These are phyloP conservation scores for Penicillium pancosmium DNA, from an alignment of 495 filamentous ascomycete species.

Conservation along the genomic window DNA sequence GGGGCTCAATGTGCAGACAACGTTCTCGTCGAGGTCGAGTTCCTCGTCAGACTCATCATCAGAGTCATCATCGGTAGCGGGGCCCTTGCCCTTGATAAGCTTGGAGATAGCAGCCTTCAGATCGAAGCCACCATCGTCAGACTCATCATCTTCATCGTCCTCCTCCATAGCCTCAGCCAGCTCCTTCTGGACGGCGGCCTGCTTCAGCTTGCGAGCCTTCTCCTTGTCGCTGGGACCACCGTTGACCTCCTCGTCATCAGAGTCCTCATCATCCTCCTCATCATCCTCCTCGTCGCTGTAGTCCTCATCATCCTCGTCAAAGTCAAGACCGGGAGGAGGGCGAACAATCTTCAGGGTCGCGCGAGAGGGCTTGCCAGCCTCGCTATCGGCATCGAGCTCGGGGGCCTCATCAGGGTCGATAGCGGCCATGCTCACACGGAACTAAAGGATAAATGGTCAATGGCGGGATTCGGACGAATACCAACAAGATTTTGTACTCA, in stretches of 20 bases:
- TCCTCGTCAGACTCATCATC: slow-evolving; percentile 66
- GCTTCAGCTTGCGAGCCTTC: slow-evolving; percentile 81
- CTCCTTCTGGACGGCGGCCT: slow-evolving; percentile 68
- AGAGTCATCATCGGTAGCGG: slow-evolving; percentile 68
- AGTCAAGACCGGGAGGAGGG: slow-evolving; percentile 54
- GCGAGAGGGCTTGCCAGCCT: slow-evolving; percentile 63
- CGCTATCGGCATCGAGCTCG: slow-evolving; percentile 63
- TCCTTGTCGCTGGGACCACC: slow-evolving; percentile 87
- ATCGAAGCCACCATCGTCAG: slow-evolving; percentile 58
- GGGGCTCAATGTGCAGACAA: slow-evolving; percentile 92
- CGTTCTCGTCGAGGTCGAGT: slow-evolving; percentile 77
- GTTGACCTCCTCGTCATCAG: slow-evolving; percentile 69
- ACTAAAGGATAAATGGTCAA: slow-evolving; percentile 50
- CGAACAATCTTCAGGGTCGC: slow-evolving; percentile 91
- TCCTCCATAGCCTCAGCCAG: slow-evolving; percentile 63
- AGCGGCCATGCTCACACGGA: slow-evolving; percentile 97
- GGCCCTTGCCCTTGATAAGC: slow-evolving; percentile 79
- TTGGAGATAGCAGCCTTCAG: slow-evolving; percentile 65
- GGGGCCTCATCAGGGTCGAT: slow-evolving; percentile 84
- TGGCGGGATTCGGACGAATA: neutral
- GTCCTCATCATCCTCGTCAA: slow-evolving; percentile 63
- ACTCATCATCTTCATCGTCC: slow-evolving; percentile 60
- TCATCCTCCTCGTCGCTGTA: slow-evolving; percentile 59
- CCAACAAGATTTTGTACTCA: slow-evolving; percentile 50
- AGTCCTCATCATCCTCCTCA: slow-evolving; percentile 67